These are phyloP conservation scores for Aspergillus cristatus DNA, from an alignment of 495 filamentous ascomycete genomes.

Conservation along the genomic window DNA sequence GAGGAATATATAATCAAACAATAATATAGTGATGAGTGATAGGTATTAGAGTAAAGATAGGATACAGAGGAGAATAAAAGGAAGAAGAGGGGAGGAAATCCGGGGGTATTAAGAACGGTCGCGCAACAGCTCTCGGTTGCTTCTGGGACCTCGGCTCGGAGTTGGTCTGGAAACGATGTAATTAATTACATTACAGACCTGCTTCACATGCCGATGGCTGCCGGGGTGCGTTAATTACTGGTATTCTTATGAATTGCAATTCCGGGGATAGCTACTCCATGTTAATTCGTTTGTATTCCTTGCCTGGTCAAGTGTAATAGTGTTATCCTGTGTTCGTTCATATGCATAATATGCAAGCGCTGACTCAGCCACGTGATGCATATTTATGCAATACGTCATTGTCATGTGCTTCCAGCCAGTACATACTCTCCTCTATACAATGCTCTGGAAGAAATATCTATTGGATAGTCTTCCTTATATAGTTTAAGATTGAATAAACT, in stretches of 20 bases:
- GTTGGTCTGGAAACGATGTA: not conserved
- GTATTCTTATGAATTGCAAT: too few relatives aligned
- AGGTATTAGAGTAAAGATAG: not conserved
- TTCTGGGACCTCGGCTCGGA: too few relatives aligned
- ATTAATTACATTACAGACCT: not conserved
- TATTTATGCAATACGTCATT: constrained; percentile 13
- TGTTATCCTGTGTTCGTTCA: too few relatives aligned
- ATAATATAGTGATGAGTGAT: not conserved
- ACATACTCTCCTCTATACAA: too few relatives aligned
- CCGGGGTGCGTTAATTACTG: not conserved
- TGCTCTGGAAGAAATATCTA: too few relatives aligned
- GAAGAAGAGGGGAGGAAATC: not conserved
- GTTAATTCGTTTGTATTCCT: too few relatives aligned
- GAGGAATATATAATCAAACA: constrained; percentile 2
- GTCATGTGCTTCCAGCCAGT: constrained; percentile 8
- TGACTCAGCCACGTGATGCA: not conserved
- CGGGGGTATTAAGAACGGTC: not conserved
- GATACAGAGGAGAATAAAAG: not conserved
- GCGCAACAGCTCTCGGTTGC: not conserved
- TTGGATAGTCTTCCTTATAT: too few relatives aligned
- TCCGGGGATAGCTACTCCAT: too few relatives aligned
- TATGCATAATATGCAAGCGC: not conserved
- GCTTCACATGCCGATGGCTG: not conserved
- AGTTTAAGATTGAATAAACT: too few relatives aligned
- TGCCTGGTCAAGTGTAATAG: too few relatives aligned